These are phyloP conservation scores for Favolaschia claudopus DNA, from an alignment of 768 basidiomycete species.

Conservation along the genomic window DNA sequence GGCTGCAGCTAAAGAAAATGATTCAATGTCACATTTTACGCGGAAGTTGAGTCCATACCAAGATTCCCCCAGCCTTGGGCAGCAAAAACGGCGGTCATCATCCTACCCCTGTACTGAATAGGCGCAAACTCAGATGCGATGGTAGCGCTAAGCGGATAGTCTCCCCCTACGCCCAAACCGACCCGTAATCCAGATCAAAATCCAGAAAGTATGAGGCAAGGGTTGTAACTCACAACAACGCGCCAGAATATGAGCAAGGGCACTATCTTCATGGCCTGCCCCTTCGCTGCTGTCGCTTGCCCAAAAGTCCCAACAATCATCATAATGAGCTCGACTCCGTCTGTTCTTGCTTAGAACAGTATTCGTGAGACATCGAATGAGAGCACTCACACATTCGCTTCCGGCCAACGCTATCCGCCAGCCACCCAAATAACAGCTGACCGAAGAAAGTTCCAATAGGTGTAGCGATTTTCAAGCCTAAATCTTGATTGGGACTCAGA, in stretches of 20 bases:
- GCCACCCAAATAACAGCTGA: slow-evolving; percentile 80
- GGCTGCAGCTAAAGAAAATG: slow-evolving; percentile 57
- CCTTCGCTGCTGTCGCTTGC: slow-evolving; percentile 76
- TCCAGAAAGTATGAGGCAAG: background rate
- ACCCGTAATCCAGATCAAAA: slow-evolving; percentile 50
- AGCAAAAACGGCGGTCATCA: slow-evolving; percentile 91
- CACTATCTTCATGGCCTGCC: slow-evolving; percentile 71
- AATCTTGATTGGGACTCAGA: slow-evolving; percentile 51
- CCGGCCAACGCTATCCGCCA: slow-evolving; percentile 78
- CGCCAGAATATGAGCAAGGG: slow-evolving; percentile 85
- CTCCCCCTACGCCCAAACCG: slow-evolving; percentile 87
- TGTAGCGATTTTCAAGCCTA: slow-evolving; percentile 79
- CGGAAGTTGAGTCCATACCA: slow-evolving; percentile 49
- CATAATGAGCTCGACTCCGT: slow-evolving; percentile 78
- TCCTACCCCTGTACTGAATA: slow-evolving; percentile 77
- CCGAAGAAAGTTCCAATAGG: slow-evolving; percentile 78
- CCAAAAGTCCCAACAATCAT: slow-evolving; percentile 83
- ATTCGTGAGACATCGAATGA: background rate
- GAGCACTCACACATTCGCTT: slow-evolving; percentile 76
- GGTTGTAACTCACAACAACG: slow-evolving; percentile 58
- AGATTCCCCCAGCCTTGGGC: slow-evolving; percentile 90
- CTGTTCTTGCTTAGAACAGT: slow-evolving; percentile 42
- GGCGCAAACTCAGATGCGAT: slow-evolving; percentile 91
- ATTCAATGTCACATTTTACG: too few species aligned
- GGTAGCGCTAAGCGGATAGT: slow-evolving; percentile 85